Evolutionary conservation across 768 basidiomycete genomes (phyloP).

Genomic region (Amanita rubescens): DNA sequence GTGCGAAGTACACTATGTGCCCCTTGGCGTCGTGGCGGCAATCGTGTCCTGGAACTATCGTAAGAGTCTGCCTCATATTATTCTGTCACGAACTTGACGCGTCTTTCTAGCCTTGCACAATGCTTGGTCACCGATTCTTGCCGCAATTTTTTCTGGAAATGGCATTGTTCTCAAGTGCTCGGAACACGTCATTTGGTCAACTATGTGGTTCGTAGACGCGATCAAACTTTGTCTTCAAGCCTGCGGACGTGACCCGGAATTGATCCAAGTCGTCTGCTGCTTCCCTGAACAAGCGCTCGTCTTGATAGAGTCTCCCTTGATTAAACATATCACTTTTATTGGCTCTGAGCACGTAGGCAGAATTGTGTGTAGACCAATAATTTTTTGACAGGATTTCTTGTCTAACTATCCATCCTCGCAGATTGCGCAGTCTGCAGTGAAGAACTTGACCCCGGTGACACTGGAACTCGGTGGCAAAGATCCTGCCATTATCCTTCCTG

Average conservation of each 20-base stretch:
- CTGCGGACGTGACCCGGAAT: conserved; percentile 77
- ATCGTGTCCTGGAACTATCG: conserved; percentile 97
- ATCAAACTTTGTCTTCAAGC: conserved; percentile 69
- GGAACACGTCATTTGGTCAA: conserved; percentile 90
- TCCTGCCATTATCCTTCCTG: conserved; percentile 82
- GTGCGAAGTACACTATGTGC: conserved; percentile 78
- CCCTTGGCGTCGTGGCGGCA: conserved; percentile 86
- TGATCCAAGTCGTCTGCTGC: conserved; percentile 90
- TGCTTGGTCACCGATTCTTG: conserved; percentile 88
- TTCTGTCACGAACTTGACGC: conserved; percentile 3
- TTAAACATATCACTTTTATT: conserved; percentile 95
- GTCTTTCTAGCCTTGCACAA: conserved; percentile 79
- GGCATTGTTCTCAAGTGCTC: conserved; percentile 87
- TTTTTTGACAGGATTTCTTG: neutral
- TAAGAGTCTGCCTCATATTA: conserved; percentile 22
- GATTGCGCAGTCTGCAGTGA: conserved; percentile 80
- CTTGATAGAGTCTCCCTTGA: conserved; percentile 67
- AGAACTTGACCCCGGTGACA: conserved; percentile 84
- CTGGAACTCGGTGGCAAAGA: conserved; percentile 96
- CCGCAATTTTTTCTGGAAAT: conserved; percentile 87
- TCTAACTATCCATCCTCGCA: conserved; percentile 19
- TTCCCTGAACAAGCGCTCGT: conserved; percentile 82
- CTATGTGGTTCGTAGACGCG: conserved; percentile 72
- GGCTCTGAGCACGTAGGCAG: conserved; percentile 76
- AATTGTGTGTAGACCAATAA: conserved; percentile 37